phyloP scores from a whole-genome alignment of 805 yeast species.

The Priceomyces castillae region DNA sequence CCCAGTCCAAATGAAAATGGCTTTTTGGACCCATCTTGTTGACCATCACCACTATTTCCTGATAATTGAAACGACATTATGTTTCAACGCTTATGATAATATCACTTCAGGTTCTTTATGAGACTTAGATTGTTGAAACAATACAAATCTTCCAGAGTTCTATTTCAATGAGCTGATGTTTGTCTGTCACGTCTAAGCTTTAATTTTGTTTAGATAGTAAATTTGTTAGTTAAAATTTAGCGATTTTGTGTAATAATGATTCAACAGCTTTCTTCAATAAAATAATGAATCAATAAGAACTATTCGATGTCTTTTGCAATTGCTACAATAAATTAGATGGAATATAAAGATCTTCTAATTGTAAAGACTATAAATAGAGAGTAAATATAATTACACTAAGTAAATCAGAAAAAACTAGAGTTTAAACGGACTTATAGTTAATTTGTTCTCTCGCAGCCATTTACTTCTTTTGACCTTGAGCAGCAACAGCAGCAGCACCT shows the following conservation, averaged over 20 bases:
- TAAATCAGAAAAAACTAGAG: neutral
- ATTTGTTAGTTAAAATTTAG: neutral
- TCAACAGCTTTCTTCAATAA: too few species aligned
- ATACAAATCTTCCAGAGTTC: neutral
- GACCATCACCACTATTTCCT: constrained; percentile 3
- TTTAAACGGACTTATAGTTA: neutral
- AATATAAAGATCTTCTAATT: too few species aligned
- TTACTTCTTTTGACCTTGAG: constrained; percentile 68
- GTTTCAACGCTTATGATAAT: constrained; percentile 1
- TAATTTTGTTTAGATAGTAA: neutral
- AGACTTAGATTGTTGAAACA: neutral
- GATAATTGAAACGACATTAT: constrained; percentile 7
- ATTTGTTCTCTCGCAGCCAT: neutral
- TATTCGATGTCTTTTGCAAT: too few species aligned
- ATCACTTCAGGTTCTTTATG: neutral
- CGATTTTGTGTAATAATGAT: neutral
- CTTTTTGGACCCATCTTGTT: constrained; percentile 2
- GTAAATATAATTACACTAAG: too few species aligned
- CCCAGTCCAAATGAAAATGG: constrained; percentile 3
- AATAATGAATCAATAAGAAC: too few species aligned
- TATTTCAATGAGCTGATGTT: neutral
- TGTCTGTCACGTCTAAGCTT: neutral
- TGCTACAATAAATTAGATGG: too few species aligned
- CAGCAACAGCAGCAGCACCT: constrained; percentile 99
- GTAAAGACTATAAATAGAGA: too few species aligned